Base-by-base conservation (phyloP, 192 early-diverging fungal species). In the Rhizophagus clarus region DNA sequence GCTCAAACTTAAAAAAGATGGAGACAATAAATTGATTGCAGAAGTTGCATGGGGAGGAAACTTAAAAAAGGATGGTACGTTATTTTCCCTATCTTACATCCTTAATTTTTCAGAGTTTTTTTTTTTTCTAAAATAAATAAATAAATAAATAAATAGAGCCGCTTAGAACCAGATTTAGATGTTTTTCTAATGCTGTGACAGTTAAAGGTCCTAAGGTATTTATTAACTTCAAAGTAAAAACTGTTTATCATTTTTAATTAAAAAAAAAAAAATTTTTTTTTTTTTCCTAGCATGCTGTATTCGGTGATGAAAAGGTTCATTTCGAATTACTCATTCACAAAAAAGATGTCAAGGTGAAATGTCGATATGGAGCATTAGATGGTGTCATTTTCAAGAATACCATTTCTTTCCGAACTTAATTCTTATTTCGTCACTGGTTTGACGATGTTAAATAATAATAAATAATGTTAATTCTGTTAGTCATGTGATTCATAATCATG, bases 61-160 rank as follows among this genome's bases (percentile, higher is more conserved):
- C 0, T 0, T 26, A 26, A 9, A 29, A 2, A 8, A 64, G 0
- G 62, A 64, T 64, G 62, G 62, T 63, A 63, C n/a, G n/a, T n/a
- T n/a, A n/a, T n/a, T n/a, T n/a, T 26, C 1, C 5, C 7, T 63
- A 28, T 63, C 29, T 64, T 64, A 29, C 1, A 64, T 28, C 0
- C 0, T 64, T 63, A 42, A 42, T 42, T 63, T 63, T 63, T 63
- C 24, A 0, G 61, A 63, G 5, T 2, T 10, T n/a, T 26, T 63
- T 28, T 63, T 63, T n/a, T 63, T n/a, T n/a, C n/a, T n/a, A n/a
- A n/a, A 63, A 63, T 28, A 62, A 62, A 62, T 24, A 62, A 15
- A 63, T 63, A 63, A 63, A 63, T 28, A 62, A 62, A 62, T 24
- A 62, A 15, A 63, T 63, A 63, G 62, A 64, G 29, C 62, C 62